Base-by-base conservation (phyloP, 352 stramenopile species). In the Vaucheria bursata region DNA sequence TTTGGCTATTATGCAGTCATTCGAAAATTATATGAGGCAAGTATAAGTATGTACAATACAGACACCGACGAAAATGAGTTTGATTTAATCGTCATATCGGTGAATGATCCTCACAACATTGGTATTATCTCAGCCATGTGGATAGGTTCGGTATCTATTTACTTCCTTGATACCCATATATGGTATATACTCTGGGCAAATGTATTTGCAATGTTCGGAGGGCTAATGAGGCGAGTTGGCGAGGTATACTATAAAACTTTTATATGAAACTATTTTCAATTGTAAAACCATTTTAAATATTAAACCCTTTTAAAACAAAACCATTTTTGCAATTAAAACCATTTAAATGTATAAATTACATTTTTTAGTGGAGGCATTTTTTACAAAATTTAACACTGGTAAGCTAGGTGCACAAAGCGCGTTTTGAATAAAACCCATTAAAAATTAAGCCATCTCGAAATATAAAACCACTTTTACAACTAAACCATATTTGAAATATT, bases 1-100 rank as follows among this genome's bases (percentile, higher is more conserved):
- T 83, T 83, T 59, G 77, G 59, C 73, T 83, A 83, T 73, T 83
- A 76, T n/a, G 78, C 67, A 32, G 71, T 83, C 25, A 71, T 83
- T 40, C 79, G 35, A 59, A 76, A 75, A 73, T 68, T 83, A 64
- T 50, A 66, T 0, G 4, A 72, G 3, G 78, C 78, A 2, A 75
- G 64, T 1, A 32, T 74, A 38, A 70, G 32, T 0, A 66, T 83
- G 5, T 81, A 80, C 64, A 75, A 34, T 25, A 68, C 53, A 4
- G 71, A 39, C 0, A 35, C 66, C 6, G 6, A 45, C 29, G n/a
- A n/a, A n/a, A 69, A 40, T 18, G 12, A 75, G 0, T 77, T 75
- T 65, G 53, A 81, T 50, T 72, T 72, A 45, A 18, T 49, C 31
- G 38, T 73, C 7, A 45, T 64, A 3, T 66, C 29, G 5, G 37